Evolutionary conservation across 768 basidiomycete species (phyloP), one percentile per base, ranked within the genome.

Genomic region (Boletus sp.): DNA sequence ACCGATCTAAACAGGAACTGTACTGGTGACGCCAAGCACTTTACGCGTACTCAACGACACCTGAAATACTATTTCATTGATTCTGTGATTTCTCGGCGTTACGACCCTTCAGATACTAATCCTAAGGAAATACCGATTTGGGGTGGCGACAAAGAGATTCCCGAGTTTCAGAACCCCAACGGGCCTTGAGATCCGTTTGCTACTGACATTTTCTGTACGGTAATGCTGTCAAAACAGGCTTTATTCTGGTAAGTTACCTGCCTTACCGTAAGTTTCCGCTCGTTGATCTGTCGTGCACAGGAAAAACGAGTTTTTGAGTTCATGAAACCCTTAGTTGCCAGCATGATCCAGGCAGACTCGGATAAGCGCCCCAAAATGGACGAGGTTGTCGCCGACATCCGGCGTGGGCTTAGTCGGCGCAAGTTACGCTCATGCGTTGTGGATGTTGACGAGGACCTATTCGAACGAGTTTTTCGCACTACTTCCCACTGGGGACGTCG

Each of bases 161-260:
- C 80, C 0, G 78, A 80, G 47, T 74, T 72, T 42, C 64, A 71
- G 28, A 63, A 64, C 12, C 62, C 53, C 7, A 33, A 55, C 0
- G 36, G 56, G 1, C 71, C 65, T 0, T 63, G 69, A 10, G 60
- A 81, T 56, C 76, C 78, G 0, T 82, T 81, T 44, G 64, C 73
- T 0, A 74, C 73, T 0, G 80, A 82, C 35, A 65, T 82, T 1
- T 81, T 78, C 56, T 75, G 74, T 32, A 57, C 0, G 78, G 78
- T 0, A 80, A 79, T 45, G 20, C 73, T 8, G 67, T 78, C 11
- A 62, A 57, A 12, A 54, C 18, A 46, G 62, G 73, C n/a, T 75
- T 78, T 49, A n/a, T 73, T 0, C 44, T 66, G 54, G 77, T 78
- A 49, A n/a, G 18, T 12, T 20, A 11, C 7, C 20, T 12, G 42